phyloP scores from a whole-genome alignment of 768 basidiomycete genomes.

The Phlebiopsis gigantea region DNA sequence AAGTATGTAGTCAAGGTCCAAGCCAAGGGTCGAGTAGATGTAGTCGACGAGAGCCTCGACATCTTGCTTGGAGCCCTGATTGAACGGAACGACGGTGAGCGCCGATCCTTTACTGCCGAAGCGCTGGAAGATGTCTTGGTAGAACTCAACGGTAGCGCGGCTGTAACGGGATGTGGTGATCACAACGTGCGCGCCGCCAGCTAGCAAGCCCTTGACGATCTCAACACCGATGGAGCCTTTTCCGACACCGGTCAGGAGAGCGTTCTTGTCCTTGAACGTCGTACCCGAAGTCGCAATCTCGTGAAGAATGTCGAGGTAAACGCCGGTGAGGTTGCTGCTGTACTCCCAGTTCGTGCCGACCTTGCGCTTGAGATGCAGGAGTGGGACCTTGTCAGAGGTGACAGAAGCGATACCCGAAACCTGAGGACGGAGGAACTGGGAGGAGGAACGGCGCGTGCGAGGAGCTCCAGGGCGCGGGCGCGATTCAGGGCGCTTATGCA shows the following conservation, averaged over 20 bases:
- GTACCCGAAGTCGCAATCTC: slow-evolving; percentile 99
- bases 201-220: slow-evolving; percentile 92
- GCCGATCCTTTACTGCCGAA: slow-evolving; percentile 95
- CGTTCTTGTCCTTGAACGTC: slow-evolving; percentile 99
- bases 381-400: slow-evolving; percentile 85
- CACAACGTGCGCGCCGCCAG: slow-evolving; percentile 94
- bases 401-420: slow-evolving; percentile 66
- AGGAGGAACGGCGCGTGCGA: slow-evolving; percentile 85
- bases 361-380: slow-evolving; percentile 95
- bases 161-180: slow-evolving; percentile 98
- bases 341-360: slow-evolving; percentile 95
- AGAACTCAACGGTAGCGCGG: slow-evolving; percentile 94
- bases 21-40: slow-evolving; percentile 90
- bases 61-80: slow-evolving; percentile 98
- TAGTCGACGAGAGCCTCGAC: slow-evolving; percentile 98
- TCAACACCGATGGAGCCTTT: slow-evolving; percentile 98
- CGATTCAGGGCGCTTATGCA: slow-evolving; percentile 73
- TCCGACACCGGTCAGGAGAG: slow-evolving; percentile 94
- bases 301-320: slow-evolving; percentile 93
- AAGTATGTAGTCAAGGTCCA: slow-evolving; percentile 97
- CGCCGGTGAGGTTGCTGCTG: slow-evolving; percentile 91
- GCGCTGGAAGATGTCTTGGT: slow-evolving; percentile 96
- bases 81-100: slow-evolving; percentile 97
- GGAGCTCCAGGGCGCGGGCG: slow-evolving; percentile 41
- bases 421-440: slow-evolving; percentile 94